Evolutionary conservation across 805 yeast species (phyloP).

Genomic region (Dipodascopsis uninucleata): DNA sequence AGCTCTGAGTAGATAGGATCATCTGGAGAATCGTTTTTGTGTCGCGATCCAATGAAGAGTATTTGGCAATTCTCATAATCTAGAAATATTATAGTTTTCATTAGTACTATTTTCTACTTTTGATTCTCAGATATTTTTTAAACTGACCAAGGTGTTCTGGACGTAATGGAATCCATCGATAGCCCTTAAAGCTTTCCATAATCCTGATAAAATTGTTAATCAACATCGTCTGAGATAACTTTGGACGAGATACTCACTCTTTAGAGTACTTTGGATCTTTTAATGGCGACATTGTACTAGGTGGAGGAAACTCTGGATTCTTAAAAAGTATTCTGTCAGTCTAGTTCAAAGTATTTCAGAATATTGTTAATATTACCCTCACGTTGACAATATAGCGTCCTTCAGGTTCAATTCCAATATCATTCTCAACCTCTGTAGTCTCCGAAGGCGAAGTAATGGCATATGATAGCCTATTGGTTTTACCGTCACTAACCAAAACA

Average conservation of each 20-base stretch:
- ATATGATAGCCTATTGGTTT: neutral
- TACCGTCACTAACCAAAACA: neutral
- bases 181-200: constrained; percentile 3
- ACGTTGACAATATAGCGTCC: constrained; percentile 10
- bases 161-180: constrained; percentile 10
- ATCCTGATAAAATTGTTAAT: neutral
- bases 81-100: neutral
- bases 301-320: constrained; percentile 1
- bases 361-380: neutral
- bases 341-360: neutral
- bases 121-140: neutral
- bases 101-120: neutral
- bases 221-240: neutral
- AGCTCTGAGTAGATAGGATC: neutral
- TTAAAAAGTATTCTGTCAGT: neutral
- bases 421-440: constrained; percentile 1
- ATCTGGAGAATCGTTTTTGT: neutral
- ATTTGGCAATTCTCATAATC: constrained; percentile 5
- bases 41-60: constrained; percentile 7
- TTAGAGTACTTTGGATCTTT: constrained; percentile 2
- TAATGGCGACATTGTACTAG: neutral
- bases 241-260: constrained; percentile 1
- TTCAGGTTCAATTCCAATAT: constrained; percentile 6
- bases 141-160: constrained; percentile 10
- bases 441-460: constrained; percentile 7